Evolutionary conservation across 345 rosid species (phyloP).

Genomic region (Clarkia xantiana): DNA sequence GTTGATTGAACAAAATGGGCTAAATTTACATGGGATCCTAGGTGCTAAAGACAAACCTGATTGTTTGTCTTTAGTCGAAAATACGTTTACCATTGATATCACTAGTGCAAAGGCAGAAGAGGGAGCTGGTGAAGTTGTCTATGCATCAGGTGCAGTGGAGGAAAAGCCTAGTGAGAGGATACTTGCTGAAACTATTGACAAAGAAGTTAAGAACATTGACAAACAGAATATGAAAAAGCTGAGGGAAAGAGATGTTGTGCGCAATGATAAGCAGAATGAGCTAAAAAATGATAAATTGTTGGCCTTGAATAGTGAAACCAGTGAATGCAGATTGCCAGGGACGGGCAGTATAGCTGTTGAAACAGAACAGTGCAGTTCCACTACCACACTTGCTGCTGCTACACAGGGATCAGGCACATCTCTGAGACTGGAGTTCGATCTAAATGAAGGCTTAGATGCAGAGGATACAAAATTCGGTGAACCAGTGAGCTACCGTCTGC

Average conservation of each 20-base stretch:
- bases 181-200: slow-evolving; percentile 16
- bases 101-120: slow-evolving; percentile 13
- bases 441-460: slow-evolving; percentile 59
- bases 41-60: slow-evolving; percentile 18
- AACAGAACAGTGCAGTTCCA: slow-evolving; percentile 28
- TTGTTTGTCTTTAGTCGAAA: slow-evolving; percentile 15
- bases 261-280: neutral
- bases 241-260: slow-evolving; percentile 15
- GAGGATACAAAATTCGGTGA: slow-evolving; percentile 45
- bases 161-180: slow-evolving; percentile 11
- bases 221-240: slow-evolving; percentile 20
- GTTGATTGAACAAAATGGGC: slow-evolving; percentile 11
- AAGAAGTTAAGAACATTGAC: slow-evolving; percentile 14
- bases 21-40: slow-evolving; percentile 15
- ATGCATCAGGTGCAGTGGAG: slow-evolving; percentile 10
- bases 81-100: slow-evolving; percentile 13
- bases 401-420: slow-evolving; percentile 26
- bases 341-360: slow-evolving; percentile 19
- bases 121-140: slow-evolving; percentile 12
- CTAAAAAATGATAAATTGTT: slow-evolving; percentile 8
- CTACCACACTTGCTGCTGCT: slow-evolving; percentile 16
- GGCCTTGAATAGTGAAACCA: slow-evolving; percentile 13
- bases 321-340: slow-evolving; percentile 17
- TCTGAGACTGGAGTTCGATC: slow-evolving; percentile 60
- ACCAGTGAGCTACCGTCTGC: slow-evolving; percentile 19